phyloP scores from a whole-genome alignment of 225 moss, liverwort and hornwort genomes.

The Antitrichia curtipendula region DNA sequence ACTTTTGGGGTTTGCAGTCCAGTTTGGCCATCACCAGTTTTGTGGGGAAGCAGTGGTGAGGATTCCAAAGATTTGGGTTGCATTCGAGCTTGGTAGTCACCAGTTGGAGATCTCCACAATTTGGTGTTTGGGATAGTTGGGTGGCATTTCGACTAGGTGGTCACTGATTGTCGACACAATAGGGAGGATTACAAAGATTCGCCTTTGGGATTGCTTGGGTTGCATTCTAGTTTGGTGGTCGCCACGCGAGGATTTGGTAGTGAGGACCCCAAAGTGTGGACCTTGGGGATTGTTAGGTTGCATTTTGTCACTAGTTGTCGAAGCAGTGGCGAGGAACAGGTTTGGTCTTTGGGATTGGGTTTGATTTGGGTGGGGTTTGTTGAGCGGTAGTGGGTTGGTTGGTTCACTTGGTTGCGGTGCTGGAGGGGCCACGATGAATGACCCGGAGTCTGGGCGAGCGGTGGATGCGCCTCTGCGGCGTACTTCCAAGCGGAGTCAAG shows the following conservation, averaged over 20 bases:
- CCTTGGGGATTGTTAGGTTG: neutral
- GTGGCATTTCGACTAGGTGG: neutral
- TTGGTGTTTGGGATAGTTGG: too few relatives aligned
- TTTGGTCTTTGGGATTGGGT: neutral
- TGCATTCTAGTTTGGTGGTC: neutral
- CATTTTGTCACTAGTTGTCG: neutral
- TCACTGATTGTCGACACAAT: neutral
- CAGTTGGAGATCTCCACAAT: neutral
- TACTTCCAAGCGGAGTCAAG: constrained; percentile 15
- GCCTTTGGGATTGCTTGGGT: neutral
- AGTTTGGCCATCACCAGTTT: neutral
- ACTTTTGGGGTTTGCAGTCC: neutral
- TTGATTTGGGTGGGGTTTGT: neutral
- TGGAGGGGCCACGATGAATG: neutral
- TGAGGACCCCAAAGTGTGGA: neutral
- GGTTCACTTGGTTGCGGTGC: neutral
- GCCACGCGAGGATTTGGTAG: neutral
- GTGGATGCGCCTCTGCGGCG: neutral
- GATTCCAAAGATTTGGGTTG: neutral
- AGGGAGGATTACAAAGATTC: neutral
- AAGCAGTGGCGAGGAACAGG: neutral
- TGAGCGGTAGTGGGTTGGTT: neutral
- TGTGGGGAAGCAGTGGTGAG: too few relatives aligned
- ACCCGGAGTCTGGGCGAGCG: constrained; percentile 17
- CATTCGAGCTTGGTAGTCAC: neutral